A percentile compares a stretch with the other conserved stretches of the same genome.
These are phyloP conservation scores for Limonium bicolor DNA, from an alignment of 148 eudicot genomes.

Conservation along the genomic window DNA sequence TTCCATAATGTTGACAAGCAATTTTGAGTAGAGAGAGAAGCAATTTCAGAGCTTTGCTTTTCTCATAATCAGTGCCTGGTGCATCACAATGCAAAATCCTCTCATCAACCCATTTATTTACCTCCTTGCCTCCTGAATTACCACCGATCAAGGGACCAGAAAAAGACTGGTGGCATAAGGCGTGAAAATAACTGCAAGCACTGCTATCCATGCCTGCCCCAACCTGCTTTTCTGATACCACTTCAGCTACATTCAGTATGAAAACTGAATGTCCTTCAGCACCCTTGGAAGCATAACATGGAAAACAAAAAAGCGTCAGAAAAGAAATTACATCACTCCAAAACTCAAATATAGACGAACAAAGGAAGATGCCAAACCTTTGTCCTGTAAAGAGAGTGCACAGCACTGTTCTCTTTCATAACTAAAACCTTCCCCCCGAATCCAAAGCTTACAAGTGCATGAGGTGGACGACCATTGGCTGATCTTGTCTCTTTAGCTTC, in stretches of 20 bases:
- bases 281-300: conserved; percentile 31
- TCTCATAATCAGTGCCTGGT: conserved; percentile 26
- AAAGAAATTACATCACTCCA: neutral
- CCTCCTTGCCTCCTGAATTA: conserved; percentile 60
- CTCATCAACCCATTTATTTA: conserved; percentile 89
- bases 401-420: conserved; percentile 39
- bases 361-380: conserved; percentile 35
- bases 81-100: conserved; percentile 37
- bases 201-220: conserved; percentile 24
- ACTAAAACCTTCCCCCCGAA: conserved; percentile 96
- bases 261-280: conserved; percentile 39
- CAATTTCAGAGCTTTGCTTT: conserved; percentile 42
- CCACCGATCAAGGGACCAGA: conserved; percentile 93
- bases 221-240: conserved; percentile 26
- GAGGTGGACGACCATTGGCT: conserved; percentile 86
- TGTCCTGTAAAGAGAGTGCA: conserved; percentile 29
- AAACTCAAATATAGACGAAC: neutral
- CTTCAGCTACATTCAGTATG: conserved; percentile 58
- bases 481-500: conserved; percentile 46
- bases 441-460: conserved; percentile 87
- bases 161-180: conserved; percentile 53
- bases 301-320: conserved; percentile 2
- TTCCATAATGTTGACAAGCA: conserved; percentile 87
- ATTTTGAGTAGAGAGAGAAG: conserved; percentile 85
- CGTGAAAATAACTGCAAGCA: conserved; percentile 36